Percentiles rank a stretch among this genome's conserved stretches.
These are phyloP conservation scores for Pecoramyces ruminantium DNA, from an alignment of 192 early-diverging fungal genomes.

Conservation along the genomic window DNA sequence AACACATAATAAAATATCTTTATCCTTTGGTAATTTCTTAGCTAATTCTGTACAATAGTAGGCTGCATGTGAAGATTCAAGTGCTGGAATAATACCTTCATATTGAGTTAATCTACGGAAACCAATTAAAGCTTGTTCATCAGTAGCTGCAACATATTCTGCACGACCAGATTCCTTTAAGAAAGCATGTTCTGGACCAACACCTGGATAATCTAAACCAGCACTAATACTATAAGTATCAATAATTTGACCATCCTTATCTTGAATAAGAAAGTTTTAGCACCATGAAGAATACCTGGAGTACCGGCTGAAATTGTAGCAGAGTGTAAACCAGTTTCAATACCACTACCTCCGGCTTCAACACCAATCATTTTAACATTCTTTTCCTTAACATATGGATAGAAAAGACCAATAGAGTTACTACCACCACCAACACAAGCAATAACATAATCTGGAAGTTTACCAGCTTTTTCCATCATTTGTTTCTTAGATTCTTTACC, in stretches of 20 bases:
- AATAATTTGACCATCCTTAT: slow-evolving; percentile 88
- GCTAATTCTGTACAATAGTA: slow-evolving; percentile 67
- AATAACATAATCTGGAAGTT: slow-evolving; percentile 79
- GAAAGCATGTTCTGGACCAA: slow-evolving; percentile 91
- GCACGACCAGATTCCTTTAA: slow-evolving; percentile 74
- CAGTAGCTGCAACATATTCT: slow-evolving; percentile 61
- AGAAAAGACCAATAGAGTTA: slow-evolving; percentile 95
- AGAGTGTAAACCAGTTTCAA: slow-evolving; percentile 73
- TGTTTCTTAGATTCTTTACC: slow-evolving; percentile 77
- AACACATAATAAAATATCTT: slow-evolving; percentile 77
- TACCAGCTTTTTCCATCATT: slow-evolving; percentile 60
- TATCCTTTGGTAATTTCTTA: slow-evolving; percentile 45
- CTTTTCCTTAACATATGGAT: slow-evolving; percentile 76
- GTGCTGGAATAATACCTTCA: slow-evolving; percentile 87
- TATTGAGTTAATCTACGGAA: slow-evolving; percentile 45
- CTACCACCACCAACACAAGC: slow-evolving; percentile 96
- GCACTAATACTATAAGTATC: slow-evolving; percentile 89
- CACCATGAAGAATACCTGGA: slow-evolving; percentile 89
- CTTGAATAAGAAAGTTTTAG: slow-evolving; percentile 89
- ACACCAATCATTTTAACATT: slow-evolving; percentile 78
- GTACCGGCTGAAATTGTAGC: slow-evolving; percentile 72
- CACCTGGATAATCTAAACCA: slow-evolving; percentile 95
- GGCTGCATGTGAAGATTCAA: slow-evolving; percentile 88
- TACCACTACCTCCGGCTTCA: slow-evolving; percentile 86
- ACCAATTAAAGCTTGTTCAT: slow-evolving; percentile 71